phyloP scores from a whole-genome alignment of 2,329 filamentous ascomycete genomes.

The Aspergillus glaucus region DNA sequence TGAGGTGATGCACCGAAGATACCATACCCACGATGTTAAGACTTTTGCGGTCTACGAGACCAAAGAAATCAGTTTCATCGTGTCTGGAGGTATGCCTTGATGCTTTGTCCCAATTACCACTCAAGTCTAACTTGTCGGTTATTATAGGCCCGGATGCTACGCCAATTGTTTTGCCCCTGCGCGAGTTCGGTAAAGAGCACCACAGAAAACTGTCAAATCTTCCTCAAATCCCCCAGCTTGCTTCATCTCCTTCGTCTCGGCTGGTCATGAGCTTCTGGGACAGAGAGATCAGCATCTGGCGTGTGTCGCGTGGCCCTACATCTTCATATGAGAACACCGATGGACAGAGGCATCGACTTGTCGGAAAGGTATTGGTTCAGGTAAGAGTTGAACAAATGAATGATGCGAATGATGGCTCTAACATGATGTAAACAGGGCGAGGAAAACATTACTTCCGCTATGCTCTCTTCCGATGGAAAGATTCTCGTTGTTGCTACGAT shows the following conservation, averaged over 20 bases:
- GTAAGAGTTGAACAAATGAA: slow-evolving; percentile 20
- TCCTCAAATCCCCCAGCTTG: slow-evolving; percentile 68
- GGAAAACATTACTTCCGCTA: slow-evolving; percentile 71
- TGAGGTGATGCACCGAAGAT: slow-evolving; percentile 76
- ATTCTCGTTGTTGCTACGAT: slow-evolving; percentile 71
- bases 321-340: slow-evolving; percentile 38
- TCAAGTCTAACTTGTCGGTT: slow-evolving; percentile 23
- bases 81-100: slow-evolving; percentile 71
- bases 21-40: slow-evolving; percentile 93
- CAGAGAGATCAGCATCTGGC: slow-evolving; percentile 78
- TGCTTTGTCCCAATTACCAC: slow-evolving; percentile 1
- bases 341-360: slow-evolving; percentile 40
- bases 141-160: slow-evolving; percentile 71
- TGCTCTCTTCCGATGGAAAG: slow-evolving; percentile 64
- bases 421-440: slow-evolving; percentile 51
- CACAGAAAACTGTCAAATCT: slow-evolving; percentile 77
- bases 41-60: slow-evolving; percentile 86
- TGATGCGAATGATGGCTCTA: background rate
- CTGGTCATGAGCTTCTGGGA: slow-evolving; percentile 91
- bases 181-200: slow-evolving; percentile 69
- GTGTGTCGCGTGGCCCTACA: slow-evolving; percentile 45
- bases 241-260: slow-evolving; percentile 65
- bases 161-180: slow-evolving; percentile 74
- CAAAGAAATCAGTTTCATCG: slow-evolving; percentile 73
- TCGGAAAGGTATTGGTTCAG: slow-evolving; percentile 59